Evolutionary conservation across 2,329 filamentous ascomycete genomes (phyloP).

Genomic region (Ceratocystis huliohia): DNA sequence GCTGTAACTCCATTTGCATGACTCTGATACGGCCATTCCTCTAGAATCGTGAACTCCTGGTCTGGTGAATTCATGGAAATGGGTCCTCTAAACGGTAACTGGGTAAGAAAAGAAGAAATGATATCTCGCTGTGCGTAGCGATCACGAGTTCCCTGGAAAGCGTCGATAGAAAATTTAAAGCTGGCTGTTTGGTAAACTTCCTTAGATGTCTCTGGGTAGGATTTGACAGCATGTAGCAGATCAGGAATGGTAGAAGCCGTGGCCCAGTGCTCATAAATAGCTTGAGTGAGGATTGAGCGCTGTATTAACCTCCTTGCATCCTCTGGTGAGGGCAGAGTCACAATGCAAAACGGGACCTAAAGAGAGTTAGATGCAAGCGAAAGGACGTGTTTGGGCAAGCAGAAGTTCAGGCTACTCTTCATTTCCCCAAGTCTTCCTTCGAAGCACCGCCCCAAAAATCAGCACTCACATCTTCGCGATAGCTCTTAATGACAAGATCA

Average conservation of each 20-base stretch:
- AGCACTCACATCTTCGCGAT: conserved; percentile 55
- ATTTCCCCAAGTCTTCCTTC: too few species aligned
- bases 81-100: conserved; percentile 62
- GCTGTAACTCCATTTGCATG: conserved; percentile 41
- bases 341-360: conserved; percentile 76
- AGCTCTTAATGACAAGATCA: conserved; percentile 59
- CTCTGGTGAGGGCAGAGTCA: conserved; percentile 52
- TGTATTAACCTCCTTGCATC: conserved; percentile 55
- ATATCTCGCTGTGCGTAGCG: conserved; percentile 52
- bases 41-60: conserved; percentile 65
- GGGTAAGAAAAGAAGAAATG: conserved; percentile 64
- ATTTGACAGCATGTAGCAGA: conserved; percentile 42
- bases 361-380: conserved; percentile 22
- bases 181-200: conserved; percentile 47
- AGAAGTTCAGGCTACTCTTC: background rate
- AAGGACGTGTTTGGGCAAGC: conserved; percentile 12
- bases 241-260: conserved; percentile 51
- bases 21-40: conserved; percentile 57
- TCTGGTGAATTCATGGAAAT: conserved; percentile 66
- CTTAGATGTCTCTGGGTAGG: background rate
- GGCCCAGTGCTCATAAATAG: conserved; percentile 85
- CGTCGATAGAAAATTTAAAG: conserved; percentile 77
- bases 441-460: background rate
- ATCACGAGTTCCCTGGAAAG: conserved; percentile 62
- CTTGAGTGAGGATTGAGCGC: conserved; percentile 69